These are phyloP conservation scores for Ceratocystis smalleyi DNA, from an alignment of 2,329 filamentous ascomycete genomes.

Conservation along the genomic window DNA sequence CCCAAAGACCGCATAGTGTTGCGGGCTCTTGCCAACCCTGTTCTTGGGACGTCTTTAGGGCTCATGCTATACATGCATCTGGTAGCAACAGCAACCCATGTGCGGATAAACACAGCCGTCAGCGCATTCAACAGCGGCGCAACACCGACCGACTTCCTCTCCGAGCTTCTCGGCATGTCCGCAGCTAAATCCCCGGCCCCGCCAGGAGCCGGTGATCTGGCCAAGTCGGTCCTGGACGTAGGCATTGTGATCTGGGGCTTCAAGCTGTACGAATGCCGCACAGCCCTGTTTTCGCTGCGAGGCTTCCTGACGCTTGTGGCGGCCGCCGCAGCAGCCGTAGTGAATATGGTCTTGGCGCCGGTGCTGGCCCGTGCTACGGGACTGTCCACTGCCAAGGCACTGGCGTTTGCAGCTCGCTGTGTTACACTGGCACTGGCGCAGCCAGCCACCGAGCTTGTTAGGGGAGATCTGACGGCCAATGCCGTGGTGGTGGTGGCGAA, in stretches of 20 bases:
- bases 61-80: background rate
- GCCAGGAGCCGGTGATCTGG: conserved; percentile 34
- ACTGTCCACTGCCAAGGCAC: conserved; percentile 24
- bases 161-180: background rate
- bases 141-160: background rate
- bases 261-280: conserved; percentile 36
- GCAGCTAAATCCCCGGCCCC: background rate
- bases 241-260: conserved; percentile 39
- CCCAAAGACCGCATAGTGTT: background rate
- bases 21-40: background rate
- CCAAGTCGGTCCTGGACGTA: conserved; percentile 34
- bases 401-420: conserved; percentile 35
- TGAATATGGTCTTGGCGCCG: conserved; percentile 30
- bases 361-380: conserved; percentile 26
- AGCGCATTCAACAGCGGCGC: background rate
- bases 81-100: background rate
- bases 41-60: background rate
- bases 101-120: background rate
- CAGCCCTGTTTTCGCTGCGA: conserved; percentile 30
- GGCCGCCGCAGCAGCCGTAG: conserved; percentile 25
- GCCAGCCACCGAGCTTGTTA: conserved; percentile 31
- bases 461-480: conserved; percentile 33
- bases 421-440: conserved; percentile 36
- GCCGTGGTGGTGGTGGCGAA: conserved; percentile 37
- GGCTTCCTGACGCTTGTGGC: conserved; percentile 28